phyloP scores from a whole-genome alignment of 306 rosid genomes.

The Pyrus pyrifolia region DNA sequence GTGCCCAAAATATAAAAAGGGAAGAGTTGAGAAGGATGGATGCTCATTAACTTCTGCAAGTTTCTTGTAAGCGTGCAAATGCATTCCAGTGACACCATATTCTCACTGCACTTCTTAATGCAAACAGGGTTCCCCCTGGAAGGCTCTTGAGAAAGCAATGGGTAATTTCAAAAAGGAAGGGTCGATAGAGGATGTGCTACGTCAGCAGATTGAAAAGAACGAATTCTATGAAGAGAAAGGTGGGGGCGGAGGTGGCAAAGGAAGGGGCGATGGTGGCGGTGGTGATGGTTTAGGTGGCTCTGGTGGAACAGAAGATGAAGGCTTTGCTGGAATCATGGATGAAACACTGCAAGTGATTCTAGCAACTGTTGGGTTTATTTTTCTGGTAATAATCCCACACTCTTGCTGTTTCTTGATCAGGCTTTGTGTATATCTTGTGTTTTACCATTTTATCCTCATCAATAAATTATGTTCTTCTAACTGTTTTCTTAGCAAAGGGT shows the following conservation, averaged over 20 bases:
- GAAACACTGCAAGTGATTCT: conserved; percentile 65
- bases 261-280: conserved; percentile 22
- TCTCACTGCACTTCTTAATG: neutral
- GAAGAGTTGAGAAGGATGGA: neutral
- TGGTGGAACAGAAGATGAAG: conserved; percentile 56
- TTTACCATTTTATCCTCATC: neutral
- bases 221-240: conserved; percentile 39
- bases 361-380: conserved; percentile 61
- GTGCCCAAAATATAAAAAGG: neutral
- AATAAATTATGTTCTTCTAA: neutral
- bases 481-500: neutral
- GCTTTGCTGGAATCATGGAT: conserved; percentile 39
- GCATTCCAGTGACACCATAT: neutral
- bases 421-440: neutral
- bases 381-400: conserved; percentile 44
- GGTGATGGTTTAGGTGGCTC: conserved; percentile 28
- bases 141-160: conserved; percentile 19
- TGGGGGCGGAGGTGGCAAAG: conserved; percentile 35
- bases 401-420: neutral
- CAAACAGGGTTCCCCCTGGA: conserved; percentile 25
- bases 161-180: conserved; percentile 34
- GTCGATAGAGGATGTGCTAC: conserved; percentile 56
- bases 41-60: neutral
- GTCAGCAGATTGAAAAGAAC: conserved; percentile 50
- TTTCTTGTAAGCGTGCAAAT: neutral